Evolutionary conservation across 345 rosid species (phyloP).

Genomic region (Psidium friedrichsthalianum): DNA sequence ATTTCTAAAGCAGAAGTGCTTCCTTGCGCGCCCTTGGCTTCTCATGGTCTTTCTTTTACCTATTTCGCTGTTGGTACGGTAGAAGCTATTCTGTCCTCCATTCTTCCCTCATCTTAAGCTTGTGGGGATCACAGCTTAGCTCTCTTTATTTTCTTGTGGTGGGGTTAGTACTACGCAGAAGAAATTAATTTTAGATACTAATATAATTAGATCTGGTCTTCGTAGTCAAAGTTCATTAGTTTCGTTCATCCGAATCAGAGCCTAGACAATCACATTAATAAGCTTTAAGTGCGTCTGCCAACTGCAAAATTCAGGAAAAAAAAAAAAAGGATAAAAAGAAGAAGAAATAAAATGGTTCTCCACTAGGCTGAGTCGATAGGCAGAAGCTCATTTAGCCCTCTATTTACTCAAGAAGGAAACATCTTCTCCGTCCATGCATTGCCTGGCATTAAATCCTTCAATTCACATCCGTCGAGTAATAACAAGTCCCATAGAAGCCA

Average conservation of each 20-base stretch:
- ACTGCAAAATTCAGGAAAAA: background rate
- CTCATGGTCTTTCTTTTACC: background rate
- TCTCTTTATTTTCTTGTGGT: background rate
- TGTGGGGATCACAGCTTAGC: background rate
- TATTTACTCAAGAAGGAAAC: background rate
- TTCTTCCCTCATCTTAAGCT: background rate
- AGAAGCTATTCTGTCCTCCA: background rate
- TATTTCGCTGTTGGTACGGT: background rate
- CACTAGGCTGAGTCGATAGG: background rate
- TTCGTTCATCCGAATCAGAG: no score
- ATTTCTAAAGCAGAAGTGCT: no score
- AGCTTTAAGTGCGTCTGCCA: background rate
- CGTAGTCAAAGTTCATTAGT: no score
- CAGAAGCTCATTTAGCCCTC: background rate
- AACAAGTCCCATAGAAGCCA: background rate
- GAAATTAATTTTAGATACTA: no score
- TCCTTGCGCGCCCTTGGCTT: background rate
- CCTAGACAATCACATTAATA: background rate
- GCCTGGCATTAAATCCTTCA: background rate
- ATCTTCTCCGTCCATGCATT: background rate
- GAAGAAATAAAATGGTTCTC: background rate
- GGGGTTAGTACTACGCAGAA: background rate
- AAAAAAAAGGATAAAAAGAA: background rate
- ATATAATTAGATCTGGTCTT: no score
- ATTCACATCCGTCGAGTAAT: background rate